Conservation (phyloP, 2,329 filamentous ascomycete species). For the Pestalotiopsis fici region DNA sequence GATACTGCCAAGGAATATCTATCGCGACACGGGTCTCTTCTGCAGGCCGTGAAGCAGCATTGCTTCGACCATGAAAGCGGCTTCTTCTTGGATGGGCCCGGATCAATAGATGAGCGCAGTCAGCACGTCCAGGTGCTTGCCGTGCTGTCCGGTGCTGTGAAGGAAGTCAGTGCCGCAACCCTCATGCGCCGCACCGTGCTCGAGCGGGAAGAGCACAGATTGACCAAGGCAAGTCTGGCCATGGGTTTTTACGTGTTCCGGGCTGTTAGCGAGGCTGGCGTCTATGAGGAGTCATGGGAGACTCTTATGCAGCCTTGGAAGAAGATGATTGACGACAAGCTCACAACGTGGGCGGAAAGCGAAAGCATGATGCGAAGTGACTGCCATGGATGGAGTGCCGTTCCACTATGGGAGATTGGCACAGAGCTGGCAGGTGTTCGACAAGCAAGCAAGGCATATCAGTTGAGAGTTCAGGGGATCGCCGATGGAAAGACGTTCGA, state of each 20-base stretch:
- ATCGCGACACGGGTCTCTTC: constrained; percentile 16
- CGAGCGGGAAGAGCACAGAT: constrained; percentile 11
- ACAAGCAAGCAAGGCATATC: background rate
- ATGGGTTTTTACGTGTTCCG: constrained; percentile 23
- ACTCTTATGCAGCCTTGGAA: constrained; percentile 20
- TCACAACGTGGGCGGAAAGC: constrained; percentile 26
- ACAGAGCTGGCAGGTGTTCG: constrained; percentile 15
- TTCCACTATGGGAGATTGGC: constrained; percentile 21
- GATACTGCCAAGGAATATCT: constrained; percentile 24
- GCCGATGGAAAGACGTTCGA: background rate
- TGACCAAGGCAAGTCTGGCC: constrained; percentile 19
- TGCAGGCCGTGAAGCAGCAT: constrained; percentile 22
- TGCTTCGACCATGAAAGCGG: constrained; percentile 26
- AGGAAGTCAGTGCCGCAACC: constrained; percentile 13
- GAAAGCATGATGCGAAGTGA: constrained; percentile 23
- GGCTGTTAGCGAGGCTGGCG: constrained; percentile 19
- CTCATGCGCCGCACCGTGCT: constrained; percentile 15
- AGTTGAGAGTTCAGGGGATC: background rate
- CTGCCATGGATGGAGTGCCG: constrained; percentile 25
- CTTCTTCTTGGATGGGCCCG: constrained; percentile 27
- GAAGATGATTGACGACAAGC: constrained; percentile 21
- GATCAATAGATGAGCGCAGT: constrained; percentile 21
- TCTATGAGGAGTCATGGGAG: constrained; percentile 19
- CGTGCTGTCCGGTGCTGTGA: constrained; percentile 15
- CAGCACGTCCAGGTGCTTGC: constrained; percentile 34